Conservation (phyloP, 2,329 filamentous ascomycete species). For the Elsinoe perseae region DNA sequence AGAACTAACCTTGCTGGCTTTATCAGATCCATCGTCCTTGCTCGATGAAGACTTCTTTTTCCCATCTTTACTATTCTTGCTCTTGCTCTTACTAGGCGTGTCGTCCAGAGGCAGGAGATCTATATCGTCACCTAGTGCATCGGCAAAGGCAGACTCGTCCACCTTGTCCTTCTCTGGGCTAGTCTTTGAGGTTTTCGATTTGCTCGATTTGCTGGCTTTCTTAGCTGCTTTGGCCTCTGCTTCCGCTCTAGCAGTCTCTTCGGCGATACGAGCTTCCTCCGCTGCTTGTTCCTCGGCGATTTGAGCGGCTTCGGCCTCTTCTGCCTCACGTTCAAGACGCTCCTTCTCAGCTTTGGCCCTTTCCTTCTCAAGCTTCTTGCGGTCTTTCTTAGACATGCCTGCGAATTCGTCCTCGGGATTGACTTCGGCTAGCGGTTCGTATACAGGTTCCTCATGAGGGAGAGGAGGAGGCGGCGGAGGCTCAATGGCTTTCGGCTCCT, state of each 20-base stretch:
- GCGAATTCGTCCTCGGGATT: conserved; percentile 30
- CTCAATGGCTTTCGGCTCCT: neutral
- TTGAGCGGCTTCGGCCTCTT: conserved; percentile 10
- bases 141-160: conserved; percentile 31
- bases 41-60: conserved; percentile 17
- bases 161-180: conserved; percentile 28
- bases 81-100: conserved; percentile 24
- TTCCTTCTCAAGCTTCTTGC: conserved; percentile 34
- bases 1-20: conserved; percentile 25
- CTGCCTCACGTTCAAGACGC: conserved; percentile 22
- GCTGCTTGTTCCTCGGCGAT: conserved; percentile 15
- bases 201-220: conserved; percentile 33
- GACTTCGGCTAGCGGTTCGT: conserved; percentile 27
- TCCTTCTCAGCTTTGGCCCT: conserved; percentile 40
- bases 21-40: conserved; percentile 29
- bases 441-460: conserved; percentile 42
- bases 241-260: conserved; percentile 13
- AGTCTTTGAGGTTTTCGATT: conserved; percentile 13
- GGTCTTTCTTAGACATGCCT: conserved; percentile 32
- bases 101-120: conserved; percentile 27
- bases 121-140: conserved; percentile 30
- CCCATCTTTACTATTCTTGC: conserved; percentile 24
- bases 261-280: neutral
- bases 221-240: conserved; percentile 25
- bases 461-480: conserved; percentile 44